Evolutionary conservation across 129 eudicot genomes (phyloP), one percentile per base, ranked within the genome.

Genomic region (Dittrichia graveolens): DNA sequence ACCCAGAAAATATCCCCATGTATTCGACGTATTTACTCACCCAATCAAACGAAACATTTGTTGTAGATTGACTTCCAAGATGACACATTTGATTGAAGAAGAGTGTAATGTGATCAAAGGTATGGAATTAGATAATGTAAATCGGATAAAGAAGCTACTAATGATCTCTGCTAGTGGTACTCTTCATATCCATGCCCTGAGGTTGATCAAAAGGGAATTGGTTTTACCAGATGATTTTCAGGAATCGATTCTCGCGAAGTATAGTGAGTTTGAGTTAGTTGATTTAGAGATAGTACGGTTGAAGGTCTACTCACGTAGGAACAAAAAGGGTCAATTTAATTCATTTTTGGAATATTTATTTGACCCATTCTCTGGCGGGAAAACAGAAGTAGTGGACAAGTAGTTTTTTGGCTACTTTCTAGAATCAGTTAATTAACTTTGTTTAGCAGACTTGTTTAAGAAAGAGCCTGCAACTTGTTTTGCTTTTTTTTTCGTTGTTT

Each of bases 221-320:
- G 98, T 96, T 16, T 82, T 90, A 60, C 98, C 98, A 0, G 85
- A 87, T n/a, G 82, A 93, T 85, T 93, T 93, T 18, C 77, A 83
- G 2, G 95, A 90, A 9, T 87, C 95, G 10, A 83, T 93, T 53
- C 80, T 93, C 5, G 66, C 46, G 11, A 93, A 93, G 71, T 86
- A 84, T 69, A 31, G 24, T 34, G 82, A 83, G 18, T 93, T 93
- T 77, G 84, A 75, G 67, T 49, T 93, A 40, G 85, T 85, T n/a
- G 86, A 85, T 82, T 67, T 80, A 65, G 98, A 93, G 79, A 63
- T 82, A 43, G 89, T 93, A 67, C 85, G 71, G 43, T 78, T 89
- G 31, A 24, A 24, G 31, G 31, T 24, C 31, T 24, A 24, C 31
- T 24, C 31, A 24, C 31, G 31, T 2, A 24, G 31, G 31, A 24